Conservation (phyloP, 257 asterid species). For the Nicotiana noctiflora region DNA sequence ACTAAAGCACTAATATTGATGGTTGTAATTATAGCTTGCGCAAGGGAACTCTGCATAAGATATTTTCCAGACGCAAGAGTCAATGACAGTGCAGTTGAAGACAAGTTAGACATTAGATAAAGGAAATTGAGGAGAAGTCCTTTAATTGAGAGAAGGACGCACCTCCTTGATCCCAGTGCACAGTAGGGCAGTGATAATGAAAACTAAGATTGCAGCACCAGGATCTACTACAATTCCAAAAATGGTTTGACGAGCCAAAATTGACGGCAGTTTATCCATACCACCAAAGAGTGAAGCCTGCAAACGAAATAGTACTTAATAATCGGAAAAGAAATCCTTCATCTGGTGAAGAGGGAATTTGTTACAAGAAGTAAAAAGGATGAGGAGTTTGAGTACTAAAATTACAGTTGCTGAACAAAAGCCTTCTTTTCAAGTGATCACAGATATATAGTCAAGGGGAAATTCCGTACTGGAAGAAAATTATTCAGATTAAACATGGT, state of each 20-base stretch:
- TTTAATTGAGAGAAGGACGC: neutral
- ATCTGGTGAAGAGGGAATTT: neutral
- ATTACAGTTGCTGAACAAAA: neutral
- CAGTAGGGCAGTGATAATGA: conserved; percentile 23
- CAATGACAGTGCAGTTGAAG: neutral
- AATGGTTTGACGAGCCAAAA: conserved; percentile 26
- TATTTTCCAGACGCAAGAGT: neutral
- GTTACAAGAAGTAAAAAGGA: neutral
- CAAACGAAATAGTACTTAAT: conserved; percentile 8
- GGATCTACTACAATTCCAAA: conserved; percentile 30
- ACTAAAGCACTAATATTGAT: conserved; percentile 26
- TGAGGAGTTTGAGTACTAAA: neutral
- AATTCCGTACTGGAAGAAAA: neutral
- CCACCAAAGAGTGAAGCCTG: conserved; percentile 37
- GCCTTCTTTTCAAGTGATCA: neutral
- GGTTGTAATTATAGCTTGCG: conserved; percentile 29
- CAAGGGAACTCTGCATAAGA: conserved; percentile 29
- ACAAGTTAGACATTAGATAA: neutral
- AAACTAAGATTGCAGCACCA: conserved; percentile 36
- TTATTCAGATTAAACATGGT: neutral
- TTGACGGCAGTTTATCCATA: conserved; percentile 25
- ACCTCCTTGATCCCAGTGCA: conserved; percentile 41
- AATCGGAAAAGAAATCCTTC: neutral
- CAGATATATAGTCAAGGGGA: neutral
- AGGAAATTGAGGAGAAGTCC: neutral